These are phyloP conservation scores for Boletus reticulatus DNA, from an alignment of 768 basidiomycete genomes.

Conservation along the genomic window DNA sequence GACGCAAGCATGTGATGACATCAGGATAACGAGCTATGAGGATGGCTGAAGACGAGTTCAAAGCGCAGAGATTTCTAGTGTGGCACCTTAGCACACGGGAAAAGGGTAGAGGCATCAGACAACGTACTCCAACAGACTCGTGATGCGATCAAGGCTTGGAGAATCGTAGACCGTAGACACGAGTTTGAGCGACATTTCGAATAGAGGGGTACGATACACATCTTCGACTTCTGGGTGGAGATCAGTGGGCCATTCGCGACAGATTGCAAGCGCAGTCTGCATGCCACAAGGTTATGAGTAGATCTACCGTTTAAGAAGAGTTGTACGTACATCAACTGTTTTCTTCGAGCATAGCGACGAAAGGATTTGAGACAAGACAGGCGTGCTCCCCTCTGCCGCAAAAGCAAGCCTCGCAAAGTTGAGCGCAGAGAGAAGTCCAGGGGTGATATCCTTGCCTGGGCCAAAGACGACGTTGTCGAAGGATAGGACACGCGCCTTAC, in stretches of 20 bases:
- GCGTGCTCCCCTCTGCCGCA: too few species aligned
- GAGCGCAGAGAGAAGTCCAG: too few species aligned
- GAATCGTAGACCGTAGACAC: conserved; percentile 34
- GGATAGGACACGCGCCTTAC: too few species aligned
- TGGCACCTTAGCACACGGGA: neutral
- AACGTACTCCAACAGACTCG: conserved; percentile 19
- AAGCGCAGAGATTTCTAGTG: conserved; percentile 23
- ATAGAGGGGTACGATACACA: conserved; percentile 45
- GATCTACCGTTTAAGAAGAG: too few species aligned
- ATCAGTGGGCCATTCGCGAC: conserved; percentile 43
- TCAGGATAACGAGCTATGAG: conserved; percentile 62
- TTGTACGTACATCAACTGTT: too few species aligned
- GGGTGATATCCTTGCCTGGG: too few species aligned
- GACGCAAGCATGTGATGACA: conserved; percentile 48
- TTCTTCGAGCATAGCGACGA: too few species aligned
- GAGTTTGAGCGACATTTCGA: conserved; percentile 39
- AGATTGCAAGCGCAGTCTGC: conserved; percentile 54
- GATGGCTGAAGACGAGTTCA: conserved; percentile 28
- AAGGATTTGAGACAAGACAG: too few species aligned
- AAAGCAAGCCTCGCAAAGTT: too few species aligned
- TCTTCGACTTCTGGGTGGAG: conserved; percentile 52
- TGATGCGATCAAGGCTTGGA: conserved; percentile 35
- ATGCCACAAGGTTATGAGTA: too few species aligned
- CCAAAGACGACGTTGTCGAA: too few species aligned
- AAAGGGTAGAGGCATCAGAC: neutral